phyloP scores from a whole-genome alignment of 768 basidiomycete genomes.

The Tephrocybe rancida region DNA sequence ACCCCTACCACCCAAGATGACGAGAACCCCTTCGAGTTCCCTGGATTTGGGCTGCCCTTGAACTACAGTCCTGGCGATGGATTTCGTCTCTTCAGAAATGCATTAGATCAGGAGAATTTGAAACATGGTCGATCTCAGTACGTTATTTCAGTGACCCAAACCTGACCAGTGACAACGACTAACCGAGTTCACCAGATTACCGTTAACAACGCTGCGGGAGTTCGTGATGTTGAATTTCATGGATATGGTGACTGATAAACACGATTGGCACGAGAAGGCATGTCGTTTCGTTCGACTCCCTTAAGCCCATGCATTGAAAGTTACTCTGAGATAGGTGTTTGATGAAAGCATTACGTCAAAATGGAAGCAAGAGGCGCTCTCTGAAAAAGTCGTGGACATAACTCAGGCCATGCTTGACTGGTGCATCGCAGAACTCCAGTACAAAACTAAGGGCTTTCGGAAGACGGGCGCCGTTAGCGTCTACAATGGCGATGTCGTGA shows the following conservation, averaged over 20 bases:
- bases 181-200: slow-evolving; percentile 2
- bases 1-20: neutral
- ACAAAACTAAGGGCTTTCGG: slow-evolving; percentile 17
- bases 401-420: slow-evolving; percentile 18
- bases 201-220: slow-evolving; percentile 19
- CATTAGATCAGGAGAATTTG: slow-evolving; percentile 1
- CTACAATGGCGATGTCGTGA: slow-evolving; percentile 24
- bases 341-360: slow-evolving; percentile 9
- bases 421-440: slow-evolving; percentile 21
- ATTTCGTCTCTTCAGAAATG: slow-evolving; percentile 8
- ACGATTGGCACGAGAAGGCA: slow-evolving; percentile 18
- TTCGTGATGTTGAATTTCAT: slow-evolving; percentile 19
- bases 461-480: slow-evolving; percentile 12
- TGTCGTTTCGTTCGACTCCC: too few species aligned
- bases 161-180: too few species aligned
- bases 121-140: neutral
- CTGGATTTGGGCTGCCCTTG: slow-evolving; percentile 14
- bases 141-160: neutral
- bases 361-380: slow-evolving; percentile 17
- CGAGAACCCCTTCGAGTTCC: neutral
- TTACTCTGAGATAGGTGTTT: slow-evolving; percentile 7
- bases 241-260: slow-evolving; percentile 20
- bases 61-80: slow-evolving; percentile 5
- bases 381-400: neutral
- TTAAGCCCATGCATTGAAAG: too few species aligned